These are phyloP conservation scores for Elsinoe arachidis DNA, from an alignment of 2,329 filamentous ascomycete genomes.

Conservation along the genomic window DNA sequence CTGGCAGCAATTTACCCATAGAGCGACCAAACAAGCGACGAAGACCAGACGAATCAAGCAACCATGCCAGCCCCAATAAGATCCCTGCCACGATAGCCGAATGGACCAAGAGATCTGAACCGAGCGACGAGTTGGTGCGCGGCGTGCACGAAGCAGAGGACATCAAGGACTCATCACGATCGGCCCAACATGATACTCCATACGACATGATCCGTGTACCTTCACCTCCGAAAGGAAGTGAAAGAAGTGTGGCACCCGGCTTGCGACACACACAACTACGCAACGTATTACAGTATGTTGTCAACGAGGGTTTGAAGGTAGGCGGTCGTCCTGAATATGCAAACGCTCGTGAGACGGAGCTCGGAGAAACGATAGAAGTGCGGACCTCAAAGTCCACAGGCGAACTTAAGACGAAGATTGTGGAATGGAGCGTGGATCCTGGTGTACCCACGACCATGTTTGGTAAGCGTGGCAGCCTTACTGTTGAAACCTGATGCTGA, in stretches of 20 bases:
- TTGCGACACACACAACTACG: slow-evolving; percentile 40
- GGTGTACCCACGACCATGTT: slow-evolving; percentile 47
- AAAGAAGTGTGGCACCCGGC: slow-evolving; percentile 37
- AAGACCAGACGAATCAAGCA: slow-evolving; percentile 28
- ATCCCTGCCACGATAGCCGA: slow-evolving; percentile 16
- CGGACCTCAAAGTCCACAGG: slow-evolving; percentile 36
- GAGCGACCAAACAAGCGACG: slow-evolving; percentile 36
- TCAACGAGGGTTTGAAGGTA: slow-evolving; percentile 45
- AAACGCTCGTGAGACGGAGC: slow-evolving; percentile 37
- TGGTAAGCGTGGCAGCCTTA: slow-evolving; percentile 23
- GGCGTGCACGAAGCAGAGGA: slow-evolving; percentile 24
- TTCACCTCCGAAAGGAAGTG: slow-evolving; percentile 11
- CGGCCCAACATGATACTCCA: not conserved
- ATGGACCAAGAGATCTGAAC: slow-evolving; percentile 18
- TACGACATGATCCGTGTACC: slow-evolving; percentile 8
- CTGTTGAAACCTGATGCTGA: not conserved
- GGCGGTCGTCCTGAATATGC: slow-evolving; percentile 46
- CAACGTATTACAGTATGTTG: slow-evolving; percentile 43
- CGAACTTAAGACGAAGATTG: slow-evolving; percentile 37
- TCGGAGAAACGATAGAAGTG: slow-evolving; percentile 43
- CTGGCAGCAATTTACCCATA: slow-evolving; percentile 34
- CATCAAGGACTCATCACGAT: slow-evolving; percentile 12
- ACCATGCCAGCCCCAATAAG: slow-evolving; percentile 23
- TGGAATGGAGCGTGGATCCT: slow-evolving; percentile 43
- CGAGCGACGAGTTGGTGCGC: slow-evolving; percentile 21